These are phyloP conservation scores for Trichophyton rubrum DNA, from an alignment of 2,329 filamentous ascomycete species.

Conservation along the genomic window DNA sequence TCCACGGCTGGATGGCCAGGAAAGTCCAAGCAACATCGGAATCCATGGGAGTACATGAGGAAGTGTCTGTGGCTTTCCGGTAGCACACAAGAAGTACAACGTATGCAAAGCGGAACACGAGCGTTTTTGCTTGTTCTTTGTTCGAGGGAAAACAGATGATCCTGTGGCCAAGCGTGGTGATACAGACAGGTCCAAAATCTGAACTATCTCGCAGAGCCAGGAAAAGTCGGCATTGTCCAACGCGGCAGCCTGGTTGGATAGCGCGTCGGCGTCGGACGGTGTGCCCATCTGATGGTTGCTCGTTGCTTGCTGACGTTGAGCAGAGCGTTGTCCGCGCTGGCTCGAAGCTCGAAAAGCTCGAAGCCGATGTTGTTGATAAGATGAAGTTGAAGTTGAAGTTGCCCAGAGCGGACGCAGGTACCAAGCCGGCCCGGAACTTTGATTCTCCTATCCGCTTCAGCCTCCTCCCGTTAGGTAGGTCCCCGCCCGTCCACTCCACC, in stretches of 20 bases:
- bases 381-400: not conserved
- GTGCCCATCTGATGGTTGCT: not conserved
- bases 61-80: not conserved
- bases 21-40: not conserved
- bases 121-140: conserved; percentile 3
- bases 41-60: not conserved
- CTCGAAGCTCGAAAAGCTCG: not conserved
- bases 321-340: not conserved
- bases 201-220: conserved; percentile 3
- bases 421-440: not conserved
- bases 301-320: not conserved
- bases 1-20: not conserved
- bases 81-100: not conserved
- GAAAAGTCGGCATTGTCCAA: not conserved
- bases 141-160: conserved; percentile 2
- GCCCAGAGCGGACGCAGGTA: conserved; percentile 2
- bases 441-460: not conserved
- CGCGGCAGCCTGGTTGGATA: not conserved
- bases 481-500: no score
- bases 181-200: conserved; percentile 4
- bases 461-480: not conserved
- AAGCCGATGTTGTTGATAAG: not conserved
- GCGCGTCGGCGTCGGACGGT: not conserved
- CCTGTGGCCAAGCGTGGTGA: conserved; percentile 4
- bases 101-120: conserved; percentile 3